Evolutionary conservation across 352 stramenopile genomes (phyloP), one percentile per base, ranked within the genome.

Genomic region (Peronospora farinosa): DNA sequence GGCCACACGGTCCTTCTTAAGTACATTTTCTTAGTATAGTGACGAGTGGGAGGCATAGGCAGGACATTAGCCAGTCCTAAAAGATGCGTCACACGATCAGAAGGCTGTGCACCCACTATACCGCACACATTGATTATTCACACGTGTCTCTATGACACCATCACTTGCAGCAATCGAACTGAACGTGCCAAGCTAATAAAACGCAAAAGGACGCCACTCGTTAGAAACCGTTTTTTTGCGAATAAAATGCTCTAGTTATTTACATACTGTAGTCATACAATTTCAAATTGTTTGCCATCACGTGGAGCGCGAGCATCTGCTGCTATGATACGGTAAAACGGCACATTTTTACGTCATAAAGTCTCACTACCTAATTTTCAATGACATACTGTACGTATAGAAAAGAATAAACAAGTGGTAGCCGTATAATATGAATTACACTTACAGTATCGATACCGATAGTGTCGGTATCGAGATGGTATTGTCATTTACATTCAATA

Each of bases 311-410:
- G 79, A 19, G 84, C 78, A 33, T 94, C 84, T 30, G 84, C 84
- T 7, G 84, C 84, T 37, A 94, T 81, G 57, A 94, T 94, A 40
- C 84, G 81, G 69, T 94, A 94, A 79, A 94, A 92, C 25, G 84
- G 84, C 19, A 91, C 62, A 65, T 94, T 78, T 64, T 89, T 92
- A 54, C 84, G 79, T 43, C 84, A 81, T 78, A 78, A 94, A 94
- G 70, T 81, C 84, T 80, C 64, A 94, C 84, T 35, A 91, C 80
- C 83, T 92, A 92, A 35, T 19, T 44, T 73, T 31, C 33, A 54
- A 35, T 30, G n/a, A n/a, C n/a, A n/a, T n/a, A n/a, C n/a, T n/a
- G n/a, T n/a, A n/a, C n/a, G n/a, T n/a, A n/a, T n/a, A n/a, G n/a
- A 51, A 39, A 19, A 28, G 32, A 33, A 27, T n/a, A 37, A 59